Conservation (phyloP, 2,329 filamentous ascomycete genomes). For the Neopestalotiopsis sp. region DNA sequence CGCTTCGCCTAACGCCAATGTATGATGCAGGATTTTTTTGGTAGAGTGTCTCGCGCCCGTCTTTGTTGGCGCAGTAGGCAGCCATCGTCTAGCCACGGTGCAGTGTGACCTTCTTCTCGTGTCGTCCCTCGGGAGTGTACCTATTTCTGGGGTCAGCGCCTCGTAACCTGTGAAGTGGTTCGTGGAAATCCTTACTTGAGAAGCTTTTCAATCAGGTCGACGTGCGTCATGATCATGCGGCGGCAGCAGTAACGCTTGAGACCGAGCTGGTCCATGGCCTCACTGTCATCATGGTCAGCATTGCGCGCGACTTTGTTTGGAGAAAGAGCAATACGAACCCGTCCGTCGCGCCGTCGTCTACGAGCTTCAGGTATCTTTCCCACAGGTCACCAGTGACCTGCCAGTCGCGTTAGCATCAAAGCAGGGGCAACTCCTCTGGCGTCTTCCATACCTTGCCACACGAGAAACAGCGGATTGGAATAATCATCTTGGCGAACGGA, state of each 20-base stretch:
- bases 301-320: neutral
- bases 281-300: constrained; percentile 59
- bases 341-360: constrained; percentile 77
- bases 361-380: constrained; percentile 91
- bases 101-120: constrained; percentile 63
- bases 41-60: neutral
- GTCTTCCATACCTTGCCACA: constrained; percentile 85
- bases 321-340: constrained; percentile 59
- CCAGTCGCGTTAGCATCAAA: constrained; percentile 18
- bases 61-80: neutral
- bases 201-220: constrained; percentile 98
- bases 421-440: neutral
- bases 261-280: constrained; percentile 94
- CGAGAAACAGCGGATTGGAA: constrained; percentile 97
- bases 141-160: constrained; percentile 39
- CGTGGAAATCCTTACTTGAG: constrained; percentile 70
- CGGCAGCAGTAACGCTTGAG: constrained; percentile 98
- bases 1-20: constrained; percentile 34
- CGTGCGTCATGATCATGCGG: constrained; percentile 99
- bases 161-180: neutral
- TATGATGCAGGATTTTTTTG: constrained; percentile 30
- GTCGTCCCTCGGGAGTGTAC: constrained; percentile 67
- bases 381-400: constrained; percentile 97
- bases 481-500: constrained; percentile 78
- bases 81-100: constrained; percentile 26